Conservation (phyloP, 179 eudicot species). For the Camellia oleifera region DNA sequence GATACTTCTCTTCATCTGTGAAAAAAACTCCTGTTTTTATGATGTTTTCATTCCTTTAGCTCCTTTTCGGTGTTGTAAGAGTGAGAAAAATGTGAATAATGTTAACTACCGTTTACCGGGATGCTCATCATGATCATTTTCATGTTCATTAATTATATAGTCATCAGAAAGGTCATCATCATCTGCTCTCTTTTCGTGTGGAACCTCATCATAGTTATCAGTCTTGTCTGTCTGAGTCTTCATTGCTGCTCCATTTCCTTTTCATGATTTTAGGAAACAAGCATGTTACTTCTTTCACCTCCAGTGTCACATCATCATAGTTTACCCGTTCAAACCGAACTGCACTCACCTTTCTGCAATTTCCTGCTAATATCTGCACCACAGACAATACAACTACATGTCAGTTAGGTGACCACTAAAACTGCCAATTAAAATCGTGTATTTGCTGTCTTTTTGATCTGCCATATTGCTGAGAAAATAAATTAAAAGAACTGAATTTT, state of each 20-base stretch:
- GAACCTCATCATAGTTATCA: conserved; percentile 13
- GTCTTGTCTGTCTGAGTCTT: conserved; percentile 21
- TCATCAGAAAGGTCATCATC: conserved; percentile 13
- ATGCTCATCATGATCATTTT: conserved; percentile 8
- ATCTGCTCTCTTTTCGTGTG: conserved; percentile 14
- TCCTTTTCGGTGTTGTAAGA: background rate
- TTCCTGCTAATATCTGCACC: conserved; percentile 56
- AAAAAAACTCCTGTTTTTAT: background rate
- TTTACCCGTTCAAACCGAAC: conserved; percentile 40
- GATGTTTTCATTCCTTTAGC: background rate
- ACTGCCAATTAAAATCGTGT: too few species aligned
- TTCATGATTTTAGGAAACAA: conserved; percentile 49
- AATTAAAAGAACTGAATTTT: background rate
- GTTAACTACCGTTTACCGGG: conserved; percentile 6
- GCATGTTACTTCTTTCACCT: conserved; percentile 35
- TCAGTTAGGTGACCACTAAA: background rate
- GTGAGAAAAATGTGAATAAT: conserved; percentile 8
- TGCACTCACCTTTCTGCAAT: conserved; percentile 52
- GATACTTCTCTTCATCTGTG: conserved; percentile 16
- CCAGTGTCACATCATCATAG: conserved; percentile 26
- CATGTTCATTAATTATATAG: conserved; percentile 24
- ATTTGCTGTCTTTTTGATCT: background rate
- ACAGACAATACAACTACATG: background rate
- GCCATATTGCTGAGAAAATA: background rate
- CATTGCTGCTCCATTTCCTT: conserved; percentile 40